Evolutionary conservation across 495 filamentous ascomycete species (phyloP), one percentile per base, ranked within the genome.

Genomic region (Lineolata rhizophorae): DNA sequence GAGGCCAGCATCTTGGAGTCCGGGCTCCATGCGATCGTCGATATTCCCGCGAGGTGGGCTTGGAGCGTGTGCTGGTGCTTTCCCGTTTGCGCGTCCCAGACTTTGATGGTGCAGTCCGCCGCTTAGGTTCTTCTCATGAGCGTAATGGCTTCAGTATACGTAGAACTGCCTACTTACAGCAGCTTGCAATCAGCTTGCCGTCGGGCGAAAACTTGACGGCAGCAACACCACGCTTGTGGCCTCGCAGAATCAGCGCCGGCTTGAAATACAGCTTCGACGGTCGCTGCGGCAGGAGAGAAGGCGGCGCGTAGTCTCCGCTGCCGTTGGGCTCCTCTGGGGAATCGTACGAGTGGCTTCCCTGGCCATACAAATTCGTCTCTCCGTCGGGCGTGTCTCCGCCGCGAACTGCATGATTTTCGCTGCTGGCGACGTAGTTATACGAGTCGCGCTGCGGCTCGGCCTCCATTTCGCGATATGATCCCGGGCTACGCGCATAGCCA

Each of bases 31-130:
- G 84, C 72, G 15, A 97, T 60, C 17, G 79, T 81, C 0, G 78
- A 85, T 9, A 97, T 67, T 37, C 87, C 87, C 1, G 87, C 82
- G 38, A 92, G 63, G 55, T 97, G 87, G 17, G 82, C 87, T 44
- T 90, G 73, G n/a, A 97, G 65, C 0, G 79, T 87, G 41, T 91
- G 74, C 35, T 81, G 62, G 42, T 78, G 68, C 45, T 63, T 65
- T 21, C 83, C 85, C 2, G 76, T 82, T 5, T 50, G 38, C 0
- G 77, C 72, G 40, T 85, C 71, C 87, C 87, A 95, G 30, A 97
- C 71, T 51, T 83, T 91, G 40, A 84, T 67, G 4, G 76, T 81
- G 20, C 65, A 72, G 47, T 97, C 87, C 34, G 87, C 80, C 15
- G 85, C 72, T 73, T 40, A 18, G 20, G 26, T 26, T 18, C 31